phyloP scores from a whole-genome alignment of 257 asterid genomes.

The Ligustrum vulgare region DNA sequence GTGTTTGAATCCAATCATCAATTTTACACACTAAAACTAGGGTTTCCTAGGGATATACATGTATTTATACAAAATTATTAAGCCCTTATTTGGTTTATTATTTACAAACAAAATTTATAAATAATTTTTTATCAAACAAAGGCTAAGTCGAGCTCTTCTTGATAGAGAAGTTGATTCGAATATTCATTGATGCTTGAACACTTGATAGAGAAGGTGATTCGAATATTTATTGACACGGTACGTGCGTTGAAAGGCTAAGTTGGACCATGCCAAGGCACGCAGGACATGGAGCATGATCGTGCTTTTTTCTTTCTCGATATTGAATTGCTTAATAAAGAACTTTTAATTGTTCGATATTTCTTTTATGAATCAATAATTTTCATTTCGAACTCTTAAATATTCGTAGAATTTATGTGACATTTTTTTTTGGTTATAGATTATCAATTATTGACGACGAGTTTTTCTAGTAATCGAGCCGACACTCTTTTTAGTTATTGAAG shows the following conservation, averaged over 20 bases:
- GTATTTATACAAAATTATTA: too few relatives aligned
- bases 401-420: too few relatives aligned
- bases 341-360: neutral
- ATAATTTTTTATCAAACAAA: too few relatives aligned
- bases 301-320: neutral
- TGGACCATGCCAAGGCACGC: neutral
- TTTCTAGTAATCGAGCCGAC: too few relatives aligned
- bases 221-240: neutral
- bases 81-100: too few relatives aligned
- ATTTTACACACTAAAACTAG: neutral
- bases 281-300: neutral
- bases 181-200: too few relatives aligned
- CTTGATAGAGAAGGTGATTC: neutral
- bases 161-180: neutral
- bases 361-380: neutral
- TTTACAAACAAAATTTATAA: too few relatives aligned
- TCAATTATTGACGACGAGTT: too few relatives aligned
- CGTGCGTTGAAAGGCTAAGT: neutral
- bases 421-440: too few relatives aligned
- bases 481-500: neutral
- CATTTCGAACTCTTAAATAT: too few relatives aligned
- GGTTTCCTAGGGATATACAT: neutral
- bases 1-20: neutral
- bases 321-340: neutral
- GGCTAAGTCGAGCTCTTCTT: too few relatives aligned